Conservation (phyloP, 495 filamentous ascomycete genomes). For the Chaetomium tenue region DNA sequence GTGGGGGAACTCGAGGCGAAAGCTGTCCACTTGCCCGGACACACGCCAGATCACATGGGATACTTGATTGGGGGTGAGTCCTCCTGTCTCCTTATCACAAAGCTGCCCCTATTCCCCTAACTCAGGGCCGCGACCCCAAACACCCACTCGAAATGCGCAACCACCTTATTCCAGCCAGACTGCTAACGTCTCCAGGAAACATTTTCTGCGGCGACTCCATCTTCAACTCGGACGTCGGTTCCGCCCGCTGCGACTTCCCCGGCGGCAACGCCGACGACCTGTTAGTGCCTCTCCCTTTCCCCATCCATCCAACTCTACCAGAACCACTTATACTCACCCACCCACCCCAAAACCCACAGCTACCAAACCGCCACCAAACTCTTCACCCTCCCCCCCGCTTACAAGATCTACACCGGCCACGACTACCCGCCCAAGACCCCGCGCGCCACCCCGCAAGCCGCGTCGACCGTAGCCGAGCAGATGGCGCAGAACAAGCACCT, state of each 20-base stretch:
- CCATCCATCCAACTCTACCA: background rate
- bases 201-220: slow-evolving; percentile 63
- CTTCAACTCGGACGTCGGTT: slow-evolving; percentile 59
- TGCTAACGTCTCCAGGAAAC: slow-evolving; percentile 38
- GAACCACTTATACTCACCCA: background rate
- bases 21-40: slow-evolving; percentile 57
- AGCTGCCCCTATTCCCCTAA: background rate
- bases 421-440: slow-evolving; percentile 46
- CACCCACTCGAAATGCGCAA: slow-evolving; percentile 5
- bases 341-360: slow-evolving; percentile 13
- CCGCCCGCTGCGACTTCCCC: slow-evolving; percentile 61
- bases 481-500: slow-evolving; percentile 54
- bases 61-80: slow-evolving; percentile 53
- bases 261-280: slow-evolving; percentile 50
- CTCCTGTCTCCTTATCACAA: background rate
- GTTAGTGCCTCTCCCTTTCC: slow-evolving; percentile 26
- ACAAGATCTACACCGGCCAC: slow-evolving; percentile 53
- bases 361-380: slow-evolving; percentile 45
- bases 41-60: slow-evolving; percentile 62
- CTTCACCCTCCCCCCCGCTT: slow-evolving; percentile 45
- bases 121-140: background rate
- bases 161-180: background rate
- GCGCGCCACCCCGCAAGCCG: slow-evolving; percentile 39
- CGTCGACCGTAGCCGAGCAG: slow-evolving; percentile 53
- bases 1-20: slow-evolving; percentile 50